Evolutionary conservation across 257 asterid species (phyloP), one percentile per base, ranked within the genome.

Genomic region (Datura wrightii): DNA sequence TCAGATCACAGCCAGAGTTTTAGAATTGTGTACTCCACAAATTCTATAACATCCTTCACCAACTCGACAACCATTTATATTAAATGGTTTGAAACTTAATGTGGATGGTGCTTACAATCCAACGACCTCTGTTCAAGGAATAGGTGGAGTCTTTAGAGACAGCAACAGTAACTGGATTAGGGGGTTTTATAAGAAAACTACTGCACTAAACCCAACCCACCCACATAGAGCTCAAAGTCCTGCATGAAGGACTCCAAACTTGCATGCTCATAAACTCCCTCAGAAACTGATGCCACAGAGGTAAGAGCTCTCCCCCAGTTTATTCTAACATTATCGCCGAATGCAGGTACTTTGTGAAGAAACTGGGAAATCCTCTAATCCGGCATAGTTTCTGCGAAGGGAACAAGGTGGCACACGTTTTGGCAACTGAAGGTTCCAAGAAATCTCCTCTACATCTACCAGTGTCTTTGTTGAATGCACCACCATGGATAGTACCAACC

Each of bases 201-300:
- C 71, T 65, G 71, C 71, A 34, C 71, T 31, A 63, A 34, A 34
- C 71, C n/a, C n/a, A n/a, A n/a, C 71, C 71, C 71, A 13, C 71
- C 0, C 10, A 63, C 10, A 31, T 31, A 34, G 42, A 63, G 6
- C 71, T 63, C n/a, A 63, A 63, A 63, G 52, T 10, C 52, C 52
- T 31, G 31, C 71, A 63, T 31, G 42, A 31, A 34, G 6, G 36
- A 60, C 44, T 31, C 10, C 10, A 34, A 65, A 34, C n/a, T 24
- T 34, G 44, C 44, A 65, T 34, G 44, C 42, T 63, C 71, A 31
- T 42, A 31, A 31, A 63, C 71, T 31, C 18, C 71, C 71, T 10
- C 31, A 63, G 3, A 11, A 63, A 63, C 42, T 31, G 71, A 34
- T 63, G 71, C 18, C 10, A 63, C 71, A 10, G 42, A 63, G 18